phyloP scores from a whole-genome alignment of 306 rosid genomes.

The Cucumis cinereus region DNA sequence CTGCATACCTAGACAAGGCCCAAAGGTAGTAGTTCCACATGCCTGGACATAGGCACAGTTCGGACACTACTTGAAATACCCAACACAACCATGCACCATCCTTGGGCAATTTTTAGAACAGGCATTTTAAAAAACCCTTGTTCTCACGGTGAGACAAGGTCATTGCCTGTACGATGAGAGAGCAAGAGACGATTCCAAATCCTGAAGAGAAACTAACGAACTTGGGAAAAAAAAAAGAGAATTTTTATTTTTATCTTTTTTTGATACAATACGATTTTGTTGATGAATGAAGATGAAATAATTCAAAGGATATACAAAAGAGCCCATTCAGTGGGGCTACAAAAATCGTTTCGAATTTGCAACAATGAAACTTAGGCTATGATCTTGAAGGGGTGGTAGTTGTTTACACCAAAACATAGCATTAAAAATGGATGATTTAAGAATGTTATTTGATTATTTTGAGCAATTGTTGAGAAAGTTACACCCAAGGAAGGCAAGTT shows the following conservation, averaged over 20 bases:
- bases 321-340: too few species aligned
- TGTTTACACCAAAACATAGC: too few species aligned
- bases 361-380: too few species aligned
- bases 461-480: not conserved
- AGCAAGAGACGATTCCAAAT: not conserved
- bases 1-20: not conserved
- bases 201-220: not conserved
- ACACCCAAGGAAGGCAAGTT: not conserved
- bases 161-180: not conserved
- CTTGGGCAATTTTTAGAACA: not conserved
- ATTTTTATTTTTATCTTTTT: not conserved
- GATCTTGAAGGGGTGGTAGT: too few species aligned
- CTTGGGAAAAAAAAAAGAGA: not conserved
- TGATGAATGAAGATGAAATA: too few species aligned
- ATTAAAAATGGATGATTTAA: too few species aligned
- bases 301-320: too few species aligned
- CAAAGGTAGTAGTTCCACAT: not conserved
- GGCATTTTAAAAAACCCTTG: not conserved
- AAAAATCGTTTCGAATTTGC: too few species aligned
- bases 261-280: too few species aligned
- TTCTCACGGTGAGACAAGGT: not conserved
- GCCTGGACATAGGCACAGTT: not conserved
- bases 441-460: too few species aligned
- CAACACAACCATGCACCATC: too few species aligned
- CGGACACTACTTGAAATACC: too few species aligned